phyloP scores from a whole-genome alignment of 2,329 filamentous ascomycete species.

The Scedosporium minutisporum region DNA sequence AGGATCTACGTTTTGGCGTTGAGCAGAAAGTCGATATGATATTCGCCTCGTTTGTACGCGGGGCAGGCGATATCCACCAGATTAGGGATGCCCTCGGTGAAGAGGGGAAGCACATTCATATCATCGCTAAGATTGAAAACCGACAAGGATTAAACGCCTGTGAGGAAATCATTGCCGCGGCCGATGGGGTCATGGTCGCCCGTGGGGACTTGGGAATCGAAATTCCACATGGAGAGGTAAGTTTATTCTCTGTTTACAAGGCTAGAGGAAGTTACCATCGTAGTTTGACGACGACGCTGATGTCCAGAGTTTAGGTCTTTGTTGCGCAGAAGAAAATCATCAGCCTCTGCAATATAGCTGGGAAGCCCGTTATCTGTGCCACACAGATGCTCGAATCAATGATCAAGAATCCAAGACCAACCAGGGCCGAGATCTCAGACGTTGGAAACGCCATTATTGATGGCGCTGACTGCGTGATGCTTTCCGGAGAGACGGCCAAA shows the following conservation, averaged over 20 bases:
- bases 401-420: conserved; percentile 99
- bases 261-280: too few species aligned
- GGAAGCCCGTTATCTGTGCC: conserved; percentile 97
- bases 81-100: conserved; percentile 78
- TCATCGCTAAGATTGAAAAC: conserved; percentile 96
- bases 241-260: background rate
- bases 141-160: conserved; percentile 19
- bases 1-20: conserved; percentile 76
- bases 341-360: conserved; percentile 98
- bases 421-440: conserved; percentile 95
- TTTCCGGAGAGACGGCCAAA: conserved; percentile 98
- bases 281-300: background rate
- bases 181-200: conserved; percentile 4
- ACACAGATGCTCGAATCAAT: conserved; percentile 99
- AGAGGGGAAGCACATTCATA: conserved; percentile 85
- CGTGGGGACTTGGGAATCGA: conserved; percentile 22
- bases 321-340: conserved; percentile 99
- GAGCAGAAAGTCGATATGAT: conserved; percentile 93
- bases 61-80: conserved; percentile 71
- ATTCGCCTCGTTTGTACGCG: conserved; percentile 86
- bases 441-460: conserved; percentile 97
- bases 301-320: conserved; percentile 37
- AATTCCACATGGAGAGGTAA: conserved; percentile 29
- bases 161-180: conserved; percentile 1
- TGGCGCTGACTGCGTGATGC: conserved; percentile 98